Percentiles rank a stretch among this genome's conserved stretches.
These are phyloP conservation scores for Fibroporia radiculosa DNA, from an alignment of 768 basidiomycete species.

Conservation along the genomic window DNA sequence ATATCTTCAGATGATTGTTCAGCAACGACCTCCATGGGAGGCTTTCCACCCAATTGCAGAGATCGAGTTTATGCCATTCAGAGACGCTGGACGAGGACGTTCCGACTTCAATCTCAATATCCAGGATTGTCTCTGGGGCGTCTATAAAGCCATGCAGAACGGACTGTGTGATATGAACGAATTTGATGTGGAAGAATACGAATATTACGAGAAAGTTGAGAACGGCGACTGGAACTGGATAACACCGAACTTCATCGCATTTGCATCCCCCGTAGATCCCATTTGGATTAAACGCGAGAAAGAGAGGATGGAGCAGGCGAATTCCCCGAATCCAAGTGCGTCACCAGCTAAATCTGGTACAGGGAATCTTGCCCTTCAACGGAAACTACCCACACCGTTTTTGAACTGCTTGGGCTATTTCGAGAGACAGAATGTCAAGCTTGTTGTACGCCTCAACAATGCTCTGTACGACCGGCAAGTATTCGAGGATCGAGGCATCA, in stretches of 20 bases:
- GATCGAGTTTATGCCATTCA: slow-evolving; percentile 89
- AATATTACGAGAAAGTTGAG: slow-evolving; percentile 91
- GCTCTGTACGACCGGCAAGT: slow-evolving; percentile 78
- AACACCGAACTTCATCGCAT: slow-evolving; percentile 87
- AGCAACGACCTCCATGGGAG: slow-evolving; percentile 84
- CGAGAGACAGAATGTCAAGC: slow-evolving; percentile 75
- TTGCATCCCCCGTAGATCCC: slow-evolving; percentile 84
- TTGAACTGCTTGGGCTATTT: slow-evolving; percentile 92
- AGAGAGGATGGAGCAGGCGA: slow-evolving; percentile 42
- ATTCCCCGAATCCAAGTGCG: slow-evolving; percentile 4
- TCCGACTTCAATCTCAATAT: slow-evolving; percentile 92
- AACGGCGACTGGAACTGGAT: slow-evolving; percentile 97
- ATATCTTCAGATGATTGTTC: slow-evolving; percentile 83
- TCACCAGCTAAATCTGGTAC: slow-evolving; percentile 18
- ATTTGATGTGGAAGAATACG: slow-evolving; percentile 89
- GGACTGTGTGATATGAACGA: slow-evolving; percentile 91
- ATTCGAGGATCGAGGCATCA: slow-evolving; percentile 80
- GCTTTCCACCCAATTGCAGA: slow-evolving; percentile 92
- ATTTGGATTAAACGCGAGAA: slow-evolving; percentile 73
- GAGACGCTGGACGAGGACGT: slow-evolving; percentile 89
- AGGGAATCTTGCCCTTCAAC: slow-evolving; percentile 52
- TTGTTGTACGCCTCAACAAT: slow-evolving; percentile 92
- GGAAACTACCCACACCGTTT: slow-evolving; percentile 74
- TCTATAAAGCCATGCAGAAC: slow-evolving; percentile 89
- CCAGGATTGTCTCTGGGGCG: slow-evolving; percentile 84